phyloP scores from a whole-genome alignment of 1,284 basidiomycete genomes.

The Apiotrichum brassicae region DNA sequence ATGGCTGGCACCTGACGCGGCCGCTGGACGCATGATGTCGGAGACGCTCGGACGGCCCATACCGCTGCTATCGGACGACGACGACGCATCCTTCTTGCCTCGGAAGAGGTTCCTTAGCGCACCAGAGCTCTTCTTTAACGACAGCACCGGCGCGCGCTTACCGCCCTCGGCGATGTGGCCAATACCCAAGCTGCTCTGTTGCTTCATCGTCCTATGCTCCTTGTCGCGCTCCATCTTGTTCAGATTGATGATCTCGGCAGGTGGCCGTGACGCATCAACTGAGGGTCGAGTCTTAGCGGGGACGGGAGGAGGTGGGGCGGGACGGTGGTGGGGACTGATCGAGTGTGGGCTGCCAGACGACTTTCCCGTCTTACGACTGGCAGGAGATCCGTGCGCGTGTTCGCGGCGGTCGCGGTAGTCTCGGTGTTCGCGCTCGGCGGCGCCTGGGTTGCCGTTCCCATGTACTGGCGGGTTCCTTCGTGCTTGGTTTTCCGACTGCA shows the following conservation, averaged over 20 bases:
- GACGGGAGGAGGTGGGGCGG: not conserved
- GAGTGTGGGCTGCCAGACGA: not conserved
- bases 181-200: not conserved
- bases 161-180: slow-evolving; percentile 12
- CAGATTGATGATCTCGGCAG: not conserved
- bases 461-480: not conserved
- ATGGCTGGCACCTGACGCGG: no score
- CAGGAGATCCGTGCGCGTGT: not conserved
- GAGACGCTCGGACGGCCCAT: not conserved
- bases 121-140: slow-evolving; percentile 43
- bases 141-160: slow-evolving; percentile 26
- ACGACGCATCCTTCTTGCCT: slow-evolving; percentile 42
- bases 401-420: not conserved
- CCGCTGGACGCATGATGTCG: not conserved
- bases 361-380: not conserved
- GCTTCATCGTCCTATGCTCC: not conserved
- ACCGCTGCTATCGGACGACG: slow-evolving; percentile 23
- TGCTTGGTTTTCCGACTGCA: not conserved
- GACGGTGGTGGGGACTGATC: not conserved
- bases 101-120: slow-evolving; percentile 44
- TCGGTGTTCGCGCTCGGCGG: slow-evolving; percentile 5
- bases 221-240: not conserved
- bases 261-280: not conserved
- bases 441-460: slow-evolving; percentile 13
- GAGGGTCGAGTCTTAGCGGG: not conserved